phyloP scores from a whole-genome alignment of 1,284 basidiomycete species.

The Ustilago crameri region DNA sequence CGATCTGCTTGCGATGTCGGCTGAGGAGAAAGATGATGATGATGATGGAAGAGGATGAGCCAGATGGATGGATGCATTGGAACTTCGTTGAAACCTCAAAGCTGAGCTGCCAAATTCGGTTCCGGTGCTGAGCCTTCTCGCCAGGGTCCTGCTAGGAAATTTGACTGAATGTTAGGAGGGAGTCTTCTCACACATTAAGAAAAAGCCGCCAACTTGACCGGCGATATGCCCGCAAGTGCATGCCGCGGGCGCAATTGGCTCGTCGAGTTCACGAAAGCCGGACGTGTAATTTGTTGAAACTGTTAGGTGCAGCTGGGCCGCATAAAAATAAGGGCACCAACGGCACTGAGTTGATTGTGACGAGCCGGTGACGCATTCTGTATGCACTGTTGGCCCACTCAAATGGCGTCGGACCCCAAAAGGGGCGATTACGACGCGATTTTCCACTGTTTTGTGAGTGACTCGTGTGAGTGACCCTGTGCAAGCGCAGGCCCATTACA shows the following conservation, averaged over 20 bases:
- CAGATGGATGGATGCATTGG: constrained; percentile 24
- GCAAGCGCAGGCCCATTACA: constrained; percentile 3
- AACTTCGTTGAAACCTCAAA: constrained; percentile 12
- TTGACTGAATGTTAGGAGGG: too few relatives aligned
- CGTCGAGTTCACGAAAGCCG: too few relatives aligned
- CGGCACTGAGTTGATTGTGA: not conserved
- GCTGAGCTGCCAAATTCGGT: constrained; percentile 17
- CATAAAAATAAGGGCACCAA: not conserved
- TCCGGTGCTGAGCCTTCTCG: constrained; percentile 29
- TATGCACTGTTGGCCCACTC: too few relatives aligned
- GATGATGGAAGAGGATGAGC: not conserved
- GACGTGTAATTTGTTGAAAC: not conserved
- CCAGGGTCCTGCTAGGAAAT: too few relatives aligned
- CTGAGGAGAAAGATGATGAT: constrained; percentile 12
- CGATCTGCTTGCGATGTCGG: constrained; percentile 1
- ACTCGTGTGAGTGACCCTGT: not conserved
- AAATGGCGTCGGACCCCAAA: too few relatives aligned
- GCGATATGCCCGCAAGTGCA: constrained; percentile 8
- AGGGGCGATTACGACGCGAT: too few relatives aligned
- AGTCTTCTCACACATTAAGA: not conserved
- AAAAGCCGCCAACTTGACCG: constrained; percentile 12
- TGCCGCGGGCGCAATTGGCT: constrained; percentile 1
- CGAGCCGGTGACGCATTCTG: too few relatives aligned
- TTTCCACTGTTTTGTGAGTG: not conserved
- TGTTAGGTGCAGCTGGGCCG: not conserved